Percentiles rank a stretch among this genome's conserved stretches.
Evolutionary conservation across 306 rosid genomes (phyloP).

Genomic region (Quercus glauca): DNA sequence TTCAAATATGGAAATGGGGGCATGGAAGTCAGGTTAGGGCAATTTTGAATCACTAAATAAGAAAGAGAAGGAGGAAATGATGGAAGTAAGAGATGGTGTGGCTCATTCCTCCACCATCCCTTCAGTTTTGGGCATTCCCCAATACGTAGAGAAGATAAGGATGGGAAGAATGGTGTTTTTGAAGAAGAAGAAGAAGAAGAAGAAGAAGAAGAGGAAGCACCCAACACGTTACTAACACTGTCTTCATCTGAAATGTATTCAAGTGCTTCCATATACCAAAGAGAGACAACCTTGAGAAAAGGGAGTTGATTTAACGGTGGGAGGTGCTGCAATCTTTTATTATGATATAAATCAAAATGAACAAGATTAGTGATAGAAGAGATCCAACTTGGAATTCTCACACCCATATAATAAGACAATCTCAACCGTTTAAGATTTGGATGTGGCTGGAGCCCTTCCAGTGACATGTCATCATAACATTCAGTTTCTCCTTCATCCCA

Average conservation of each 20-base stretch:
- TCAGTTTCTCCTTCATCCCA: too few species aligned
- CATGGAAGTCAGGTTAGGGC: too few species aligned
- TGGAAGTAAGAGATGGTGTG: background rate
- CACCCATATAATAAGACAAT: fast-evolving
- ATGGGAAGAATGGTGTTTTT: background rate
- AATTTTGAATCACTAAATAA: fast-evolving
- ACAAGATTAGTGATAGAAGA: too few species aligned
- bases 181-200: too few species aligned
- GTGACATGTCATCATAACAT: too few species aligned
- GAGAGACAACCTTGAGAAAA: background rate
- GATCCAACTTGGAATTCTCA: too few species aligned
- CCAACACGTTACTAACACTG: too few species aligned
- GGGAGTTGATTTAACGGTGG: background rate
- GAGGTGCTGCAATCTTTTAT: background rate
- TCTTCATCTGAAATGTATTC: background rate
- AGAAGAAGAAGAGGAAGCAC: too few species aligned
- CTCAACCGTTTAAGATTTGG: too few species aligned
- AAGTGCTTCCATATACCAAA: background rate
- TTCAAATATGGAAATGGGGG: too few species aligned
- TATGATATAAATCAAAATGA: fast-evolving
- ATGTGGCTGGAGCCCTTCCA: too few species aligned
- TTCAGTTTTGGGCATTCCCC: background rate
- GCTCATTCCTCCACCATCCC: slow-evolving; percentile 19
- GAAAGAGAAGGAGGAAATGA: too few species aligned
- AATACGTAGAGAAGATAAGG: slow-evolving; percentile 5